phyloP scores from a whole-genome alignment of 306 rosid genomes.

The Astragalus glycyphyllos region DNA sequence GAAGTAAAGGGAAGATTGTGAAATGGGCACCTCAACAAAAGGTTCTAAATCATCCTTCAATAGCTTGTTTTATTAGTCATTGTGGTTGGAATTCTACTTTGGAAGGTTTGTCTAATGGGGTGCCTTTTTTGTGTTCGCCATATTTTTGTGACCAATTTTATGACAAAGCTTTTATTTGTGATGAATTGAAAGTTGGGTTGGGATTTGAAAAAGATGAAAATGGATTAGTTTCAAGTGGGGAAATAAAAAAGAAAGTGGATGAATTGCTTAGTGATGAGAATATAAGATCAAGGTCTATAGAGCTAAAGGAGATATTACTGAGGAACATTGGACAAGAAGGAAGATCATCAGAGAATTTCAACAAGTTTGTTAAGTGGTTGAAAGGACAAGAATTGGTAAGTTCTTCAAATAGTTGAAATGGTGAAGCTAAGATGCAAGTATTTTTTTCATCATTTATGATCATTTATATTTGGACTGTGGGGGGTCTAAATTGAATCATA shows the following conservation, averaged over 20 bases:
- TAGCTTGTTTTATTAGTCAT: slow-evolving; percentile 57
- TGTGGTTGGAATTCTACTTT: slow-evolving; percentile 63
- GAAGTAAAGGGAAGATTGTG: slow-evolving; percentile 40
- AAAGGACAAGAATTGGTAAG: slow-evolving; percentile 34
- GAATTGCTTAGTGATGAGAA: slow-evolving; percentile 40
- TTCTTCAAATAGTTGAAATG: no score
- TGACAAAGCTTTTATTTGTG: slow-evolving; percentile 45
- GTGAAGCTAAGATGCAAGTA: no score
- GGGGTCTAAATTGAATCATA: no score
- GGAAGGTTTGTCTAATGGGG: slow-evolving; percentile 56
- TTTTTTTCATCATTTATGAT: no score
- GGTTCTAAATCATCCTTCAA: slow-evolving; percentile 47
- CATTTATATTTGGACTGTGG: no score
- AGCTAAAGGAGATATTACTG: slow-evolving; percentile 8
- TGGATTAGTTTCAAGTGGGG: slow-evolving; percentile 39
- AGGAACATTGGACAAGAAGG: slow-evolving; percentile 33
- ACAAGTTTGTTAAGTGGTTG: slow-evolving; percentile 48
- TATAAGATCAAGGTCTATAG: slow-evolving; percentile 37
- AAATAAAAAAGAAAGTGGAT: slow-evolving; percentile 50
- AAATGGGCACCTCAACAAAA: slow-evolving; percentile 57
- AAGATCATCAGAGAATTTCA: slow-evolving; percentile 41
- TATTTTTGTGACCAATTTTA: slow-evolving; percentile 47
- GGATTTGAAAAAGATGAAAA: slow-evolving; percentile 46
- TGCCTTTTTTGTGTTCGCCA: slow-evolving; percentile 64
- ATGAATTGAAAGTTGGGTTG: slow-evolving; percentile 55